These are phyloP conservation scores for Dictyophora rubrovolvata DNA, from an alignment of 768 basidiomycete species.

Conservation along the genomic window DNA sequence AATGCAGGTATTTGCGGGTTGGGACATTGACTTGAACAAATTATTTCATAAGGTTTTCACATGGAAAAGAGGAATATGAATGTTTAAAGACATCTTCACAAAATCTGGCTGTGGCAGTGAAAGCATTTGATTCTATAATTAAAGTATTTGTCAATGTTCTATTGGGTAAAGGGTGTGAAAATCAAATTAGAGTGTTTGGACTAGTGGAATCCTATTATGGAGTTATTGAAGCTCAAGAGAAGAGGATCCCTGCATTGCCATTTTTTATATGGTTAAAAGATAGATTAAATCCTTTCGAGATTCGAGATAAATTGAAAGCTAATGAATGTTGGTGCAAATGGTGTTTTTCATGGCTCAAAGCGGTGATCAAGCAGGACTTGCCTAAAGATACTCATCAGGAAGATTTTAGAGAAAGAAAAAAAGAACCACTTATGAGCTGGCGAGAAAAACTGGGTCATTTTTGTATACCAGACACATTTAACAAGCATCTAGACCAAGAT, in stretches of 20 bases:
- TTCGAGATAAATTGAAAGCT: not conserved
- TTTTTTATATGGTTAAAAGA: not conserved
- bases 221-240: not conserved
- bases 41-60: slow-evolving; percentile 4
- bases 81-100: not conserved
- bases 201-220: not conserved
- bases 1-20: slow-evolving; percentile 14
- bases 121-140: not conserved
- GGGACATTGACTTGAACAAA: slow-evolving; percentile 14
- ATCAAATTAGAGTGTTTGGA: not conserved
- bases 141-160: not conserved
- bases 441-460: not conserved
- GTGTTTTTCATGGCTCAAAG: not conserved
- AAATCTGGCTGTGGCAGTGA: not conserved
- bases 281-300: not conserved
- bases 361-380: not conserved
- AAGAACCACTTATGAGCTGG: not conserved
- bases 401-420: no score
- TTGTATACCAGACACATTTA: no score
- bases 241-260: not conserved
- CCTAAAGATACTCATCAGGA: not conserved
- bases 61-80: not conserved
- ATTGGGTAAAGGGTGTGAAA: not conserved
- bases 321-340: not conserved
- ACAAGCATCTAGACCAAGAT: no score